Evolutionary conservation across 2,329 filamentous ascomycete species (phyloP).

Genomic region (Hypoxylon sp.): DNA sequence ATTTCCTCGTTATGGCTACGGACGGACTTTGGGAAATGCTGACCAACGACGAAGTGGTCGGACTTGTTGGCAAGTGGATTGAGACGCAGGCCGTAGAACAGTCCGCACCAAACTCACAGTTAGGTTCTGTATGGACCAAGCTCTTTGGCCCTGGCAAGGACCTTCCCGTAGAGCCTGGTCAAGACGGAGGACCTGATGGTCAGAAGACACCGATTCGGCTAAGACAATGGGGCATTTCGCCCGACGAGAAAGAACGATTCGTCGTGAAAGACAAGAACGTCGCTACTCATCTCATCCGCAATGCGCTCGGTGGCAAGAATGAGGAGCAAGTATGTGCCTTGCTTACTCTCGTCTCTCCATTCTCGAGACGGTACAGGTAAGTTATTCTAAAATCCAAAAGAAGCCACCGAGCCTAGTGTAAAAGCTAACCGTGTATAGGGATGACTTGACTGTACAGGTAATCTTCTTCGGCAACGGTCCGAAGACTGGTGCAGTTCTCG

Average conservation of each 20-base stretch:
- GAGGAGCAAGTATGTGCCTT: slow-evolving; percentile 94
- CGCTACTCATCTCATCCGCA: slow-evolving; percentile 94
- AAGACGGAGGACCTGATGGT: slow-evolving; percentile 69
- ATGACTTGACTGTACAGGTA: slow-evolving; percentile 96
- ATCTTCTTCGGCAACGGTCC: slow-evolving; percentile 95
- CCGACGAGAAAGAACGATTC: slow-evolving; percentile 83
- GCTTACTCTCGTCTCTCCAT: slow-evolving; percentile 91
- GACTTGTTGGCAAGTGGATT: slow-evolving; percentile 96
- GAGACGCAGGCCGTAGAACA: slow-evolving; percentile 75
- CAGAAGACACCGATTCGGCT: slow-evolving; percentile 91
- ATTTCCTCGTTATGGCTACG: slow-evolving; percentile 96
- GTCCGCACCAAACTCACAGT: slow-evolving; percentile 71
- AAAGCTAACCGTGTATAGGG: slow-evolving; percentile 66
- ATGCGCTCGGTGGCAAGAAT: slow-evolving; percentile 93
- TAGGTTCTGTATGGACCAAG: slow-evolving; percentile 78
- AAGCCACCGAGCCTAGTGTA: not conserved
- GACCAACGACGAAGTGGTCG: slow-evolving; percentile 97
- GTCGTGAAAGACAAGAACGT: slow-evolving; percentile 96
- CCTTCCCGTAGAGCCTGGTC: slow-evolving; percentile 82
- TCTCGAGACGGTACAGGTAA: slow-evolving; percentile 90
- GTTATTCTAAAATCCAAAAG: slow-evolving; percentile 46
- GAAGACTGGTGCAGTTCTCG: slow-evolving; percentile 81
- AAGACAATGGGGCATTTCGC: slow-evolving; percentile 89
- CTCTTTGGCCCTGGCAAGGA: slow-evolving; percentile 70
- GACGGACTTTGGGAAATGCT: slow-evolving; percentile 99